Base-by-base conservation (phyloP, 2,329 filamentous ascomycete species). In the Penicillium sp. region DNA sequence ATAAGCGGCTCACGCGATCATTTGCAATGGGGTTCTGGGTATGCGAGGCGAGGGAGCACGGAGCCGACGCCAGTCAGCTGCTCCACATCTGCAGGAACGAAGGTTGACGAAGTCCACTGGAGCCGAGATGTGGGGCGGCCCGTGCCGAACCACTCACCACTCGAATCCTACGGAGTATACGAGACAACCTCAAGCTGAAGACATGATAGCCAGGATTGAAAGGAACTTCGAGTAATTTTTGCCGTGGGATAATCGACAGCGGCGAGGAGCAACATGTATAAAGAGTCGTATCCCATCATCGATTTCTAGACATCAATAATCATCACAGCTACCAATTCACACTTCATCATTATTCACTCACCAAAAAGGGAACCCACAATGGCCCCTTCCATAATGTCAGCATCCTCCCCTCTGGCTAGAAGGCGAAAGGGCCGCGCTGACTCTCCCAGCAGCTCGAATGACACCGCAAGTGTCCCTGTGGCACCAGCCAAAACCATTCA, bases 41-140 rank as follows among this genome's bases (percentile, higher is more conserved):
- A 40, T 40, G 21, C 16, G 10, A 21, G 38, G n/a, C 47, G 47
- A 50, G n/a, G 29, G 48, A 10, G 24, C 14, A 44, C 40, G 18
- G 22, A 43, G 24, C 29, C 39, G 48, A 50, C 48, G 48, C 48
- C 48, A 24, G n/a, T 50, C 48, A 50, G 48, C 48, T 43, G 16
- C 29, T 6, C 39, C 40, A 34, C 40, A 39, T 50, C 40, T 50
- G 39, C 48, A 50, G 48, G 48, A 36, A 50, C 48, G 21, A 27
- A 10, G 21, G 9, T n/a, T 27, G 43, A 43, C 29, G 16, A 49
- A 34, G 47, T 42, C 21, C 36, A 50, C 5, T 44, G n/a, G 48
- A 50, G 48, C 48, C 48, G 48, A 50, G 13, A 50, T 36, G 31
- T 50, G 48, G 48, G 48, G 48, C 48, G 48, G 48, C 40, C 48